A percentile compares a stretch with the other conserved stretches of the same genome.
Conservation (phyloP, 768 basidiomycete genomes). For the Boletus sp. region DNA sequence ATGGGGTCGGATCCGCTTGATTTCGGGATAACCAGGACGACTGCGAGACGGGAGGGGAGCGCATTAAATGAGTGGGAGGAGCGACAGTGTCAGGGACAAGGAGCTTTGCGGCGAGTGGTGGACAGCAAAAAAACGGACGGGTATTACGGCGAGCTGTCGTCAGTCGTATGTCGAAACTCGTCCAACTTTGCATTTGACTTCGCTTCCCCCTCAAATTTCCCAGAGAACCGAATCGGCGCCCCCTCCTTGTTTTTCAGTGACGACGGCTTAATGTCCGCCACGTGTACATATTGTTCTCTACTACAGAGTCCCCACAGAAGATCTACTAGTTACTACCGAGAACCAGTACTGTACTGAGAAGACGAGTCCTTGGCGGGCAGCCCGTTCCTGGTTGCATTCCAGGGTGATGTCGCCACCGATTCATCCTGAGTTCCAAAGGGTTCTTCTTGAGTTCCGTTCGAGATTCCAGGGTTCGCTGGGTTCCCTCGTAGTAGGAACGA, state of each 20-base stretch:
- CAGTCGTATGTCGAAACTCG: conserved; percentile 5
- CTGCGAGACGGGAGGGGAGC: conserved; percentile 31
- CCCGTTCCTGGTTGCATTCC: neutral
- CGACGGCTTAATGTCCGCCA: no score
- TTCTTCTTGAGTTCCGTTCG: no score
- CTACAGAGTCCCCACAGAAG: no score
- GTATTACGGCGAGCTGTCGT: conserved; percentile 4
- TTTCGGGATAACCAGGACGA: conserved; percentile 41
- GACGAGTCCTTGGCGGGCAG: no score
- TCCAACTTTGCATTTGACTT: neutral
- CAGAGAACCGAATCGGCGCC: no score
- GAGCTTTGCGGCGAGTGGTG: neutral
- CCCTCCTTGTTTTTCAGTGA: no score
- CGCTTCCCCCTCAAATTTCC: neutral
- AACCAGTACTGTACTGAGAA: no score
- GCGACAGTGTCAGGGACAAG: neutral
- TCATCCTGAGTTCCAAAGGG: no score
- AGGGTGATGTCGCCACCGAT: no score
- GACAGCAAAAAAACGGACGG: neutral
- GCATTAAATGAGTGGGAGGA: conserved; percentile 24
- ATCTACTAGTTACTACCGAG: no score
- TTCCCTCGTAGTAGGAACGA: neutral
- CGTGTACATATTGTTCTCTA: no score
- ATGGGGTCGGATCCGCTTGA: conserved; percentile 30
- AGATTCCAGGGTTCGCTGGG: neutral